Evolutionary conservation across 352 stramenopile species (phyloP).

Genomic region (Blastocystis sp.): DNA sequence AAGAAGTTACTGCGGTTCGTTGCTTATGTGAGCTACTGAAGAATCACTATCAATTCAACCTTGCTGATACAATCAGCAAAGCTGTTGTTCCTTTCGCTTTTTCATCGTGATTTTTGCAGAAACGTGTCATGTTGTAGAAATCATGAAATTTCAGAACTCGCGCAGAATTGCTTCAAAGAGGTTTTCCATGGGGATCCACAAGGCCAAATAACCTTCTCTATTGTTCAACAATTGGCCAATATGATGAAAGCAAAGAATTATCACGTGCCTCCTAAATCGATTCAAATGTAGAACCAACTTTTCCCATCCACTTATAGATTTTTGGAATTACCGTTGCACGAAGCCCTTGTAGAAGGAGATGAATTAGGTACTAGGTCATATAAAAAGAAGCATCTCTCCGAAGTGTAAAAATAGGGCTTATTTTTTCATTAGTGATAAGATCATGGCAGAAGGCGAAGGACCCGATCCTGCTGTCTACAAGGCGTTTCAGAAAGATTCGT

Average conservation of each 20-base stretch:
- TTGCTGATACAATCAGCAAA: conserved; percentile 30
- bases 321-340: background rate
- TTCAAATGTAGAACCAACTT: background rate
- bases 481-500: conserved; percentile 57
- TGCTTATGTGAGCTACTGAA: background rate
- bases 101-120: background rate
- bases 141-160: background rate
- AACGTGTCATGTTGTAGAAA: background rate
- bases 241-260: background rate
- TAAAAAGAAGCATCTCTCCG: conserved; percentile 6
- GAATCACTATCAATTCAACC: conserved; percentile 56
- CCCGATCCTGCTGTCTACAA: conserved; percentile 27
- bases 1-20: background rate
- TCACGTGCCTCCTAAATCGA: background rate
- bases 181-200: conserved; percentile 46
- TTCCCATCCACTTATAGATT: background rate
- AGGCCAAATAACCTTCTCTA: conserved; percentile 11
- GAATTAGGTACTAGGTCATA: background rate
- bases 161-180: background rate
- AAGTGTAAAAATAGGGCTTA: background rate
- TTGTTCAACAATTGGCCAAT: conserved; percentile 11
- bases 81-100: background rate
- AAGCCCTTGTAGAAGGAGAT: background rate
- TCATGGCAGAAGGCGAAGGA: conserved; percentile 42
- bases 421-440: conserved; percentile 36